phyloP scores from a whole-genome alignment of 2,329 filamentous ascomycete genomes.

The Colletotrichum higginsianum region DNA sequence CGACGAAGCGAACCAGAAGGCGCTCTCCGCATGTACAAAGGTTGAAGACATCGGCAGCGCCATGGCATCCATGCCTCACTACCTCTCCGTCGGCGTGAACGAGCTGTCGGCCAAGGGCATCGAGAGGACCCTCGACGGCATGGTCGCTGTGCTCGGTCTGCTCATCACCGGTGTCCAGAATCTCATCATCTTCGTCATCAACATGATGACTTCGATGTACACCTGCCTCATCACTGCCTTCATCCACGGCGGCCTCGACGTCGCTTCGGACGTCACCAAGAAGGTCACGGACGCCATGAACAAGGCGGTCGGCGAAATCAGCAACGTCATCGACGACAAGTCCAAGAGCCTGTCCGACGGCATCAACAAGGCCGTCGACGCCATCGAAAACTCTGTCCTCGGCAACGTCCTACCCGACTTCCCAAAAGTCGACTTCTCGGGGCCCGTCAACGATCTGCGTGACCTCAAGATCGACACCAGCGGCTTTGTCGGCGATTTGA shows the following conservation, averaged over 20 bases:
- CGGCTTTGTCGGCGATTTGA: slow-evolving; percentile 77
- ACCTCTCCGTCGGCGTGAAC: slow-evolving; percentile 91
- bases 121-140: slow-evolving; percentile 82
- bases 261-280: slow-evolving; percentile 69
- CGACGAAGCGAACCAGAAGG: slow-evolving; percentile 82
- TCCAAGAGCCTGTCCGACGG: slow-evolving; percentile 64
- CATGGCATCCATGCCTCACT: slow-evolving; percentile 99
- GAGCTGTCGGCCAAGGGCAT: slow-evolving; percentile 85
- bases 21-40: slow-evolving; percentile 89
- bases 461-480: slow-evolving; percentile 77
- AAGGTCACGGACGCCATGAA: slow-evolving; percentile 66
- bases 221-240: slow-evolving; percentile 90
- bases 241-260: slow-evolving; percentile 83
- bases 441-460: slow-evolving; percentile 76
- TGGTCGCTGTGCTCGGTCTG: slow-evolving; percentile 84
- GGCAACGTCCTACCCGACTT: slow-evolving; percentile 63
- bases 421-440: slow-evolving; percentile 74
- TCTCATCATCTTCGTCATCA: slow-evolving; percentile 92
- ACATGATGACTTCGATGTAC: slow-evolving; percentile 91
- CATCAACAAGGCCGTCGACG: slow-evolving; percentile 64
- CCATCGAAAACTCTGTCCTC: slow-evolving; percentile 62
- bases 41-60: slow-evolving; percentile 94
- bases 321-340: slow-evolving; percentile 71
- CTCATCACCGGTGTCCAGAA: slow-evolving; percentile 87
- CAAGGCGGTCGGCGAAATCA: slow-evolving; percentile 68